Conservation (phyloP, 73 alveolate genomes). For the Blepharisma japonicum region DNA sequence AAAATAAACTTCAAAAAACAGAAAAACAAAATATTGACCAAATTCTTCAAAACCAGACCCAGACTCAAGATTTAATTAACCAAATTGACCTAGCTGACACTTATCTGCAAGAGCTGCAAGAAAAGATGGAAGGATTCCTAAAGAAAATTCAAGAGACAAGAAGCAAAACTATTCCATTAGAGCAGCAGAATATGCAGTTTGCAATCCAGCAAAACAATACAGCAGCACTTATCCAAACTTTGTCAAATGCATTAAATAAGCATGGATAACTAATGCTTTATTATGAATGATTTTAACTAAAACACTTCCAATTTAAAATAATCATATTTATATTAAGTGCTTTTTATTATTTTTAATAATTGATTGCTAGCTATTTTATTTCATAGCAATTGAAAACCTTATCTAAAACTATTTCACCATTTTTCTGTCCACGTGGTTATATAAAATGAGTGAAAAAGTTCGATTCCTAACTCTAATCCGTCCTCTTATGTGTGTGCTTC, state of each 20-base stretch:
- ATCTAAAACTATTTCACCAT: too few relatives aligned
- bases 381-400: too few relatives aligned
- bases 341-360: too few relatives aligned
- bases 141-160: neutral
- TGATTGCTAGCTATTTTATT: too few relatives aligned
- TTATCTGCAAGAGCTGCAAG: neutral
- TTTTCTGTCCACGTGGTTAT: too few relatives aligned
- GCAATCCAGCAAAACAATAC: neutral
- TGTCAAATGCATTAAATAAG: neutral
- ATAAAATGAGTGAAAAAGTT: conserved; percentile 52
- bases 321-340: too few relatives aligned
- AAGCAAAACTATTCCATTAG: neutral
- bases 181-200: neutral
- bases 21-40: conserved; percentile 20
- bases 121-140: neutral
- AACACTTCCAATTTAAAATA: too few relatives aligned
- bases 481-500: conserved; percentile 95
- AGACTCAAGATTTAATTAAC: conserved; percentile 10
- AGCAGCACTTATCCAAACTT: neutral
- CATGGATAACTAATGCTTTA: too few relatives aligned
- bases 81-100: conserved; percentile 16
- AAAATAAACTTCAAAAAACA: neutral
- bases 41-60: neutral
- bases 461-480: conserved; percentile 81
- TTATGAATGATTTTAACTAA: too few relatives aligned